Percentiles rank a stretch among this genome's conserved stretches.
Evolutionary conservation across 768 basidiomycete genomes (phyloP).

Genomic region (Pisolithus orientalis): DNA sequence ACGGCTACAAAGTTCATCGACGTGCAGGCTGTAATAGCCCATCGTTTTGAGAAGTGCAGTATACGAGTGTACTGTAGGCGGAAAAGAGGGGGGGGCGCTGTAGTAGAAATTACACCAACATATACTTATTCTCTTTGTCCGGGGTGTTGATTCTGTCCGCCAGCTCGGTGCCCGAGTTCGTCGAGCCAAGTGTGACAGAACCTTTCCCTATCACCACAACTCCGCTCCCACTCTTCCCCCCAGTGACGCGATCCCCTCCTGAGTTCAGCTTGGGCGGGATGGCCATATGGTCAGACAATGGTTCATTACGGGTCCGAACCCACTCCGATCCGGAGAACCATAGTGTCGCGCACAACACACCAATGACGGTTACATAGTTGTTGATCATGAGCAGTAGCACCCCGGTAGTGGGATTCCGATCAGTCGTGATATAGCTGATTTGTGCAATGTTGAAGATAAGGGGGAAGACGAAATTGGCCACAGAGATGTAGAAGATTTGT

Average conservation of each 20-base stretch:
- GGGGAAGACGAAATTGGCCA: slow-evolving; percentile 35
- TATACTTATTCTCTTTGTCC: no score
- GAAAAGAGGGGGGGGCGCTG: no score
- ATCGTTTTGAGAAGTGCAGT: no score
- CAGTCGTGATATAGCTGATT: slow-evolving; percentile 19
- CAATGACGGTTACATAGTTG: slow-evolving; percentile 27
- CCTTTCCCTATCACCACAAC: background rate
- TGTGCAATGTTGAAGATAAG: slow-evolving; percentile 28
- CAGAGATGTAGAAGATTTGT: slow-evolving; percentile 31
- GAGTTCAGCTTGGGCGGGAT: background rate
- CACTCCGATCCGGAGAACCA: slow-evolving; percentile 15
- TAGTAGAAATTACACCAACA: no score
- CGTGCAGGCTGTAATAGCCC: no score
- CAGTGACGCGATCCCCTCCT: background rate
- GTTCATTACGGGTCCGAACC: background rate
- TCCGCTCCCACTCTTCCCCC: background rate
- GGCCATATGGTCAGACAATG: background rate
- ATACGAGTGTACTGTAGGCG: no score
- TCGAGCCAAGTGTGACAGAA: background rate
- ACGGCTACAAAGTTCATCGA: no score
- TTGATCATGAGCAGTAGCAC: slow-evolving; percentile 12
- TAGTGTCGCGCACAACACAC: slow-evolving; percentile 31
- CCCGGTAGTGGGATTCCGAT: background rate
- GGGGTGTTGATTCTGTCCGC: background rate
- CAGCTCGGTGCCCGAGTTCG: background rate